Conservation (phyloP, 371 early-diverging fungal species). For the Mucor mucedo region DNA sequence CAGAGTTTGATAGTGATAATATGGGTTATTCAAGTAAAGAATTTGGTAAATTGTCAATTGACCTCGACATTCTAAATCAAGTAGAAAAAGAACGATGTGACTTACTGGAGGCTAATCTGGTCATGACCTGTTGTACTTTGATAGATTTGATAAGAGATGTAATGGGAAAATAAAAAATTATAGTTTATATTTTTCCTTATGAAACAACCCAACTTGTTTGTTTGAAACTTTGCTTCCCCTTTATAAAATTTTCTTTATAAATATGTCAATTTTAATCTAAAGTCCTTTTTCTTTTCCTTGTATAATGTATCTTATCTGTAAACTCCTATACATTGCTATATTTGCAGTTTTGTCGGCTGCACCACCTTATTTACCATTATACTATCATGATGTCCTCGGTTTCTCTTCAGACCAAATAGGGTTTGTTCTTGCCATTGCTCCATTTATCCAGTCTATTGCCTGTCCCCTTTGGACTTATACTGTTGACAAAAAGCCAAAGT, state of each 20-base stretch:
- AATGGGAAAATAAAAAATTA: conserved; percentile 15
- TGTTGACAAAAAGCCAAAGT: conserved; percentile 44
- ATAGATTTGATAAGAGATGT: conserved; percentile 37
- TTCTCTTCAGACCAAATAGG: conserved; percentile 55
- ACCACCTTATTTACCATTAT: conserved; percentile 49
- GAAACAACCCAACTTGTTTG: not conserved
- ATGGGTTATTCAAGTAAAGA: conserved; percentile 35
- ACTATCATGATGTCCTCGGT: conserved; percentile 43
- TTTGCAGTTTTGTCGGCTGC: conserved; percentile 45
- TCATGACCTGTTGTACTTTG: conserved; percentile 48
- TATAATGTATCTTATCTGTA: conserved; percentile 34
- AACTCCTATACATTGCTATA: conserved; percentile 46
- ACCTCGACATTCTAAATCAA: conserved; percentile 29
- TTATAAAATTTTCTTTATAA: conserved; percentile 1
- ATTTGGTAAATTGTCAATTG: conserved; percentile 39
- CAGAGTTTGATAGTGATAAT: conserved; percentile 48
- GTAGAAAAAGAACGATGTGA: conserved; percentile 31
- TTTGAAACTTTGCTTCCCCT: not conserved
- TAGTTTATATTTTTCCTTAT: conserved; percentile 3
- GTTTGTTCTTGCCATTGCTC: conserved; percentile 50
- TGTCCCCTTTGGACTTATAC: conserved; percentile 51
- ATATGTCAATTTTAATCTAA: not conserved
- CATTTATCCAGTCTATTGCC: conserved; percentile 52
- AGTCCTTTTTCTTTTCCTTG: not conserved
- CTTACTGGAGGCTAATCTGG: conserved; percentile 34